Evolutionary conservation across 495 filamentous ascomycete genomes (phyloP).

Genomic region (Xylaria acuta): DNA sequence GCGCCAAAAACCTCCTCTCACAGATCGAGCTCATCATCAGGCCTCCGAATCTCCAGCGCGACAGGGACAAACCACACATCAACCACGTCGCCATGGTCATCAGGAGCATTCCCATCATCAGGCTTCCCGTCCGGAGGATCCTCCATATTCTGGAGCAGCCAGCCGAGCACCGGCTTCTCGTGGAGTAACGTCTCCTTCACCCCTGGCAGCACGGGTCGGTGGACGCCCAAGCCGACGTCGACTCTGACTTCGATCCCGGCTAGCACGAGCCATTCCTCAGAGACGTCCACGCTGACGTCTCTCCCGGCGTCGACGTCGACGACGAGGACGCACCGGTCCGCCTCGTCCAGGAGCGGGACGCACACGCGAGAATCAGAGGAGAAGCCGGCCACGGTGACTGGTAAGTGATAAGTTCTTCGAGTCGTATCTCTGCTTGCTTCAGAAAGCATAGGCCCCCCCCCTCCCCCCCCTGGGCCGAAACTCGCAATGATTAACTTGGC

Average conservation of each 20-base stretch:
- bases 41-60: neutral
- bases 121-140: slow-evolving; percentile 15
- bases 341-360: neutral
- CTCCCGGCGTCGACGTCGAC: slow-evolving; percentile 2
- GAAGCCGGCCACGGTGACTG: slow-evolving; percentile 15
- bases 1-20: neutral
- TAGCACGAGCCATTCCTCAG: neutral
- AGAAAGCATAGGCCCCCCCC: neutral
- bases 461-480: too few relatives aligned
- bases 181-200: slow-evolving; percentile 26
- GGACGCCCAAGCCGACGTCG: slow-evolving; percentile 11
- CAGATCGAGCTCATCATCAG: slow-evolving; percentile 3
- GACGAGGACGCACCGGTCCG: neutral
- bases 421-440: neutral
- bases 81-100: neutral
- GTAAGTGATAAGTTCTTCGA: neutral
- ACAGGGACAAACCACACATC: slow-evolving; percentile 3
- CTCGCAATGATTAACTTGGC: neutral
- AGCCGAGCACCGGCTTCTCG: neutral
- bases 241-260: neutral
- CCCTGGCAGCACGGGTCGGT: slow-evolving; percentile 6
- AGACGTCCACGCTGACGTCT: slow-evolving; percentile 21
- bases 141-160: neutral
- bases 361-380: neutral
- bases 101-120: too few relatives aligned